Conservation (phyloP, 2,329 filamentous ascomycete species). For the Fusarium coicis region DNA sequence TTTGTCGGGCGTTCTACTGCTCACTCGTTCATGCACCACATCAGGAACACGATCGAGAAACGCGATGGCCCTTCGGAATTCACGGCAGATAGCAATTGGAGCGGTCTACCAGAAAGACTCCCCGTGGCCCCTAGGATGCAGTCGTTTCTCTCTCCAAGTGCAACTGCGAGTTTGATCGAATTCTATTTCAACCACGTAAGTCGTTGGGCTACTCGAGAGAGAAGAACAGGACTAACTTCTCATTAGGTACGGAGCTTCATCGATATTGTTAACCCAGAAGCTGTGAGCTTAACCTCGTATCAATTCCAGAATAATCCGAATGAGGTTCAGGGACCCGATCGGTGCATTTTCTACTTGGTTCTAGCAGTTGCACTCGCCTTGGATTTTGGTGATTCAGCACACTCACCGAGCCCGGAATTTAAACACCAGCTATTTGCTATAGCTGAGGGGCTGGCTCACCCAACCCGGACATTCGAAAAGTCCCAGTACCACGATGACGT, state of each 20-base stretch:
- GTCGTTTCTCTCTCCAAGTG: conserved; percentile 55
- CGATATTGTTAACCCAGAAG: conserved; percentile 65
- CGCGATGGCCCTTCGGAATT: conserved; percentile 66
- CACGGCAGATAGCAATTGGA: conserved; percentile 65
- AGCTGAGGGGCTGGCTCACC: conserved; percentile 62
- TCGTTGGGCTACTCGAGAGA: not conserved
- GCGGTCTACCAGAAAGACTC: conserved; percentile 66
- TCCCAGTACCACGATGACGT: conserved; percentile 63
- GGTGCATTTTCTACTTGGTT: conserved; percentile 70
- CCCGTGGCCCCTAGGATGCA: conserved; percentile 38
- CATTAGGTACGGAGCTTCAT: conserved; percentile 68
- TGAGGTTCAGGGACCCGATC: conserved; percentile 58
- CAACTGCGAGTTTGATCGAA: conserved; percentile 56
- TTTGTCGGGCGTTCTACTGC: conserved; percentile 73
- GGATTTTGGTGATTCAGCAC: conserved; percentile 64
- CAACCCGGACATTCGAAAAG: conserved; percentile 26
- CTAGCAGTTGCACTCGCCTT: conserved; percentile 72
- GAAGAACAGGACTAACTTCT: not conserved
- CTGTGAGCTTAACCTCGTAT: conserved; percentile 64
- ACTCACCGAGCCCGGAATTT: conserved; percentile 59
- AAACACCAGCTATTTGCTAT: conserved; percentile 72
- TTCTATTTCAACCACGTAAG: conserved; percentile 71
- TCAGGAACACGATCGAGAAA: conserved; percentile 69
- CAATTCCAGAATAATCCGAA: conserved; percentile 50
- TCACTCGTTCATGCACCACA: conserved; percentile 68